phyloP scores from a whole-genome alignment of 2,329 filamentous ascomycete species.

The Phialophora chinensis region DNA sequence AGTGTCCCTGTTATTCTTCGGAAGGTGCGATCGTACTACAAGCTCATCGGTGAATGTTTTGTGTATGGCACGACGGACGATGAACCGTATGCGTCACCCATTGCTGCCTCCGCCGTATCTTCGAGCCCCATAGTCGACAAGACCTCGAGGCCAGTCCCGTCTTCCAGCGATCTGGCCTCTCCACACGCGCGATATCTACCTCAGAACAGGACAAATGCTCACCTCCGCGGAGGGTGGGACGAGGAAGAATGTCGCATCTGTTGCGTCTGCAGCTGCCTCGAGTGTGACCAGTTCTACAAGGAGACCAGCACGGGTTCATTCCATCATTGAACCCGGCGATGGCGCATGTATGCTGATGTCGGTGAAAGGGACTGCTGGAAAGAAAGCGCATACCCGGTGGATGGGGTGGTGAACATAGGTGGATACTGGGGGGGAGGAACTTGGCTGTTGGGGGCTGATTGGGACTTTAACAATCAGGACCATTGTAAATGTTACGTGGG shows the following conservation, averaged over 20 bases:
- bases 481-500: not conserved
- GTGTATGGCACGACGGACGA: no score
- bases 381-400: not conserved
- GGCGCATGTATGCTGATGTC: not conserved
- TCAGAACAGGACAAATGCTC: not conserved
- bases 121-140: not conserved
- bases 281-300: not conserved
- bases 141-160: not conserved
- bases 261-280: constrained; percentile 1
- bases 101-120: not conserved
- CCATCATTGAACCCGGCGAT: not conserved
- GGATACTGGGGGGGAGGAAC: not conserved
- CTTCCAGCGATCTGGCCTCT: not conserved
- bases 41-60: no score
- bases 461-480: not conserved
- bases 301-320: not conserved
- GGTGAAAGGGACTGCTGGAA: not conserved
- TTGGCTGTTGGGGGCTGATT: no score
- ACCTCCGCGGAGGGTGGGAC: constrained; percentile 41
- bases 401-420: not conserved
- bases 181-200: not conserved
- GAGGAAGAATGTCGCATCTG: constrained; percentile 12
- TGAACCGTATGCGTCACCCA: not conserved
- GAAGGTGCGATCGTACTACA: no score
- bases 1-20: no score